These are phyloP conservation scores for Cnidoscolus chayamansa DNA, from an alignment of 441 rosid species.

Conservation along the genomic window DNA sequence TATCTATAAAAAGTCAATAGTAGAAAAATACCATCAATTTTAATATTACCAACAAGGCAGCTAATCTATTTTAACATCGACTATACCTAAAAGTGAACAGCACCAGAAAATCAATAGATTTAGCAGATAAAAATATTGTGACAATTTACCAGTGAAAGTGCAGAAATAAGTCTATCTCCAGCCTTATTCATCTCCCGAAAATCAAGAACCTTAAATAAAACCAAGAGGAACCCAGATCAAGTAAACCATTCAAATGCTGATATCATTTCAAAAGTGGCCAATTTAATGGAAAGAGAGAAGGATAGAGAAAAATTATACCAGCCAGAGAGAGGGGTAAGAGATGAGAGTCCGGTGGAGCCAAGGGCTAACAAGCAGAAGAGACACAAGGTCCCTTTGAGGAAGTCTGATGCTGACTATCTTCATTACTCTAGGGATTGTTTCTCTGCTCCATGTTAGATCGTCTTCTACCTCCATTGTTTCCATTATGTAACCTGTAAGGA, in stretches of 20 bases:
- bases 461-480: constrained; percentile 34
- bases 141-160: constrained; percentile 65
- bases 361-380: constrained; percentile 71
- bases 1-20: background rate
- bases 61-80: background rate
- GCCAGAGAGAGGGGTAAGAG: constrained; percentile 64
- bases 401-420: constrained; percentile 67
- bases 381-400: constrained; percentile 56
- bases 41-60: background rate
- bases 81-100: background rate
- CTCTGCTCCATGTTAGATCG: constrained; percentile 62
- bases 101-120: background rate
- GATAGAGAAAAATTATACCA: constrained; percentile 39
- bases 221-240: constrained; percentile 26
- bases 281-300: background rate
- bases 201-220: constrained; percentile 52
- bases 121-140: background rate
- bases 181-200: constrained; percentile 70
- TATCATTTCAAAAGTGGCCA: background rate
- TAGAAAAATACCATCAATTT: background rate
- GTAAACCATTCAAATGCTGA: background rate
- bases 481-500: constrained; percentile 11
- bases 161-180: constrained; percentile 65
- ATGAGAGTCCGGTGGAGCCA: constrained; percentile 60
- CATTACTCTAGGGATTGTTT: constrained; percentile 64